Conservation (phyloP, 1,284 basidiomycete species). For the Ustilago sp. region DNA sequence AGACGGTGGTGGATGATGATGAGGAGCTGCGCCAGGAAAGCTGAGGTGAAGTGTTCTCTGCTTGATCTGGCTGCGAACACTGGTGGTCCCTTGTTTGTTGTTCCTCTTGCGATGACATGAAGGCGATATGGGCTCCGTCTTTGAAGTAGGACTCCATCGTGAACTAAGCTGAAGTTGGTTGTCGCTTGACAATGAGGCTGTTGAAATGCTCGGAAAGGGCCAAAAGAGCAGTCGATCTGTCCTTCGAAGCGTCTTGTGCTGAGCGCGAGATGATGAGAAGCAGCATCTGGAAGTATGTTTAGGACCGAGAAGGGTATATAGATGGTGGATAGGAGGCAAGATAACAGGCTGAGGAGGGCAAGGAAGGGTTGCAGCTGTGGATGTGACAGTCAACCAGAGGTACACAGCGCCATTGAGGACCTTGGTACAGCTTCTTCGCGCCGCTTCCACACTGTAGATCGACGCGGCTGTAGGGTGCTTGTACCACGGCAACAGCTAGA, state of each 20-base stretch:
- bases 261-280: not conserved
- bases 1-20: slow-evolving; percentile 28
- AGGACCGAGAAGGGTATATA: not conserved
- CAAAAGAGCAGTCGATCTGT: too few species aligned
- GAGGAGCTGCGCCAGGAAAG: slow-evolving; percentile 18
- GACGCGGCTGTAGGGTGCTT: not conserved
- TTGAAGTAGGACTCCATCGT: slow-evolving; percentile 31
- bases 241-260: not conserved
- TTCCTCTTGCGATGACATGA: slow-evolving; percentile 11
- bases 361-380: not conserved
- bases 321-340: not conserved
- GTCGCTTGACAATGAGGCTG: too few species aligned
- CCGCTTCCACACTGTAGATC: not conserved
- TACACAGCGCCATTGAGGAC: not conserved
- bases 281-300: not conserved
- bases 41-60: slow-evolving; percentile 4
- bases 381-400: not conserved
- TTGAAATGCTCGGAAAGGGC: too few species aligned
- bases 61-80: not conserved
- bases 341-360: not conserved
- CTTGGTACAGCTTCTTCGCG: not conserved
- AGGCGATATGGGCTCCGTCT: slow-evolving; percentile 24
- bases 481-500: not conserved
- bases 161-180: not conserved
- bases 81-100: not conserved